Evolutionary conservation across 2,329 filamentous ascomycete species (phyloP), one percentile per base, ranked within the genome.

Genomic region (Chaetomium olivaceum): DNA sequence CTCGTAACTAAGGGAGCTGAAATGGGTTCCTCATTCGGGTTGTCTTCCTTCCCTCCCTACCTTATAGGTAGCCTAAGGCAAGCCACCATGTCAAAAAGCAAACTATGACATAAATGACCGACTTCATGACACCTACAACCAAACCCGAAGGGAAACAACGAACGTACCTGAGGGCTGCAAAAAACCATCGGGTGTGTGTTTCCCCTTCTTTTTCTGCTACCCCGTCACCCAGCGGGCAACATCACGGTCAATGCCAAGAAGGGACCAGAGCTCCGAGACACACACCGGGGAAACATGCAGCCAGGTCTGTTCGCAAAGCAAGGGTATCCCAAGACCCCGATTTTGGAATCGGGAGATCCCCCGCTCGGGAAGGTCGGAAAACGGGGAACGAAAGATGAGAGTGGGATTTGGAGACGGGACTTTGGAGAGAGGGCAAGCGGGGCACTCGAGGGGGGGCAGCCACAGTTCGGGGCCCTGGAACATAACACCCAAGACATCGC

Each of bases 201-300:
- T 36, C 33, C 12, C 16, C 50, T 52, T 27, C 12, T 52, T 14
- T 27, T 25, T 27, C 25, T 27, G 25, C n/a, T 23, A 3, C 46
- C 25, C n/a, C 3, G 39, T 48, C 14, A 50, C 48, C 21, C 29
- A n/a, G 50, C 8, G 33, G 51, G 33, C 19, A 23, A 16, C 50
- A 48, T 36, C 9, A 25, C 52, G 43, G 54, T 43, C 57, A 55
- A 58, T 51, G 50, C 61, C 63, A 62, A 66, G 61, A 52, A 61
- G 36, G 61, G 58, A 56, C 56, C 46, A 39, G 23, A 62, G 25
- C 54, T 64, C 62, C 62, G 65, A 67, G 62, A 67, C 65, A 64
- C 14, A n/a, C 39, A 43, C 39, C 36, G 46, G 36, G 54, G 50
- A 61, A 55, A 39, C 63, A 61, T 52, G 57, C 52, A 61, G 39